Evolutionary conservation across 257 asterid species (phyloP).

Genomic region (Jasminum sambac): DNA sequence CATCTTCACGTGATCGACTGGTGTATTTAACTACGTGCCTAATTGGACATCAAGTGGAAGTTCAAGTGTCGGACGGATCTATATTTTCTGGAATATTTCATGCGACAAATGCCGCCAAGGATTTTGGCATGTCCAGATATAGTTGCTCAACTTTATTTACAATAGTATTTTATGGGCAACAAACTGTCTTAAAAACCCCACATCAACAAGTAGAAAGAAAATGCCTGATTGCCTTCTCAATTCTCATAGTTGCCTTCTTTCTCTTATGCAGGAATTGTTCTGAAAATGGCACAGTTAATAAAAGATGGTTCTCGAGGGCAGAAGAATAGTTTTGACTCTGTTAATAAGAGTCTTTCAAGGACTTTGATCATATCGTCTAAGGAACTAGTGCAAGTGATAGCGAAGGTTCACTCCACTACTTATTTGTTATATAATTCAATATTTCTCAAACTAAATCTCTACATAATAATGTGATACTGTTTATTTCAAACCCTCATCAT

Average conservation of each 20-base stretch:
- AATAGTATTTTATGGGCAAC: slow-evolving; percentile 6
- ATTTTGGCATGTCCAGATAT: slow-evolving; percentile 57
- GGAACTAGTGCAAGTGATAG: slow-evolving; percentile 90
- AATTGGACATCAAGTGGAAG: slow-evolving; percentile 92
- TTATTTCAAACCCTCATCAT: neutral
- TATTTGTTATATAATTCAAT: neutral
- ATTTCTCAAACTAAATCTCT: neutral
- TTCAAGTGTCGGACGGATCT: slow-evolving; percentile 88
- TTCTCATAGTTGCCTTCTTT: neutral
- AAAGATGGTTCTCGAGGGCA: slow-evolving; percentile 73
- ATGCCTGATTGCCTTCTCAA: too few relatives aligned
- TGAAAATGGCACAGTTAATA: slow-evolving; percentile 80
- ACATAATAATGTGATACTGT: neutral
- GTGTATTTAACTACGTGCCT: slow-evolving; percentile 69
- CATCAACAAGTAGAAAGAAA: neutral
- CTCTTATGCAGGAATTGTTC: slow-evolving; percentile 62
- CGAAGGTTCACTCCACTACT: slow-evolving; percentile 58
- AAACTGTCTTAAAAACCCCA: neutral
- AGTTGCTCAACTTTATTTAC: slow-evolving; percentile 12
- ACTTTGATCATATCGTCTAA: slow-evolving; percentile 69
- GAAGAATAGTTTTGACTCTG: slow-evolving; percentile 43
- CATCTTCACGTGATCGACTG: slow-evolving; percentile 69
- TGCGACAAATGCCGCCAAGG: slow-evolving; percentile 73
- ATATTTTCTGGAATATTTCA: slow-evolving; percentile 83
- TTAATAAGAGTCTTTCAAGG: slow-evolving; percentile 54